A percentile compares a stretch with the other conserved stretches of the same genome.
phyloP scores from a whole-genome alignment of 2,329 filamentous ascomycete species.

The Berkeleyomyces basicola region DNA sequence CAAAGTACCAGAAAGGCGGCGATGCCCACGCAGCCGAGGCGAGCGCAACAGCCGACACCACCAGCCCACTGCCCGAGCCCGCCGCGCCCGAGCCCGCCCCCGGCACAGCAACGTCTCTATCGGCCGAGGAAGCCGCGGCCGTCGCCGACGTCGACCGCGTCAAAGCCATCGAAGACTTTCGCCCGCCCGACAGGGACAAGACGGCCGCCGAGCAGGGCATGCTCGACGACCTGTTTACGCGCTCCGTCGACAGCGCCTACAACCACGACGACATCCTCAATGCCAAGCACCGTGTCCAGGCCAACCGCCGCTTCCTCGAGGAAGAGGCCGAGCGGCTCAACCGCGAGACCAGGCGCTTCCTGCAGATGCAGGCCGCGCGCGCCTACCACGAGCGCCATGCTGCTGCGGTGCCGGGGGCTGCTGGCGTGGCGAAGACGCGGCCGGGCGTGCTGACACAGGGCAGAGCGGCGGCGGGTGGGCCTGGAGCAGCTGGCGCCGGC shows the following conservation, averaged over 20 bases:
- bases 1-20: constrained; percentile 23
- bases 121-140: constrained; percentile 6
- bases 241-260: constrained; percentile 75
- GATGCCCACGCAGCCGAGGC: not conserved
- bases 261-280: constrained; percentile 87
- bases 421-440: constrained; percentile 46
- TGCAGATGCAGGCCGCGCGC: constrained; percentile 37
- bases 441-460: constrained; percentile 28
- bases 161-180: constrained; percentile 47
- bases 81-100: not conserved
- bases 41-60: not conserved
- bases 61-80: not conserved
- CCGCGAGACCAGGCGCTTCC: constrained; percentile 12
- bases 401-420: constrained; percentile 54
- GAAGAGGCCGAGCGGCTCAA: constrained; percentile 33
- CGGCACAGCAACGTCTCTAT: not conserved
- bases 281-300: constrained; percentile 51
- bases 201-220: constrained; percentile 51
- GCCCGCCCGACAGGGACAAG: constrained; percentile 22
- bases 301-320: constrained; percentile 63
- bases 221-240: constrained; percentile 77
- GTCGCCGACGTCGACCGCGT: constrained; percentile 22
- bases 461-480: not conserved
- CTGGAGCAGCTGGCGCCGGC: not conserved
- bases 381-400: constrained; percentile 36